Percentiles rank a stretch among this genome's conserved stretches.
These are phyloP conservation scores for Metarhizium anisopliae DNA, from an alignment of 2,329 filamentous ascomycete genomes.

Conservation along the genomic window DNA sequence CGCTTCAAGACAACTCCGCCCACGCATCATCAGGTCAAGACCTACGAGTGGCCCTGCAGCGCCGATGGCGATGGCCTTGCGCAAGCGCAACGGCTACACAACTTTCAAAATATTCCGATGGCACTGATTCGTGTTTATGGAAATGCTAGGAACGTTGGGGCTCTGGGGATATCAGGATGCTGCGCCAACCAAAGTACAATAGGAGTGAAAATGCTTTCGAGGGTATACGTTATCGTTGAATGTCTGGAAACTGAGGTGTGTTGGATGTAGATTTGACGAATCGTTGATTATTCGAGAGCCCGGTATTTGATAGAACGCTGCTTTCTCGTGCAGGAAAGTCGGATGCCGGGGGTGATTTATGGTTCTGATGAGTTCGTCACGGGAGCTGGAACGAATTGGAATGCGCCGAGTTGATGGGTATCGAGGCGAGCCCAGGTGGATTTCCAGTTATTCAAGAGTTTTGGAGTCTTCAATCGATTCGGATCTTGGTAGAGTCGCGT, in stretches of 20 bases:
- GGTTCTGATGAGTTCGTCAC: neutral
- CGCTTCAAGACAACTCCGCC: neutral
- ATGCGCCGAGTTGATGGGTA: neutral
- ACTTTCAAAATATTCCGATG: neutral
- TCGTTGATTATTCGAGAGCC: neutral
- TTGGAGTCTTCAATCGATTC: neutral
- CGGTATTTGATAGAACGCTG: neutral
- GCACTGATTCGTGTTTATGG: neutral
- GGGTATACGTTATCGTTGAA: neutral
- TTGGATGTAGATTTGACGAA: neutral
- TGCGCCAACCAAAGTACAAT: neutral
- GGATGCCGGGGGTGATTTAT: neutral
- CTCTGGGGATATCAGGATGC: neutral
- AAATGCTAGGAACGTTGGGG: neutral
- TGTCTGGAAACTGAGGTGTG: neutral
- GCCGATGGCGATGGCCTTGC: neutral
- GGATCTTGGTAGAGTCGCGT: neutral
- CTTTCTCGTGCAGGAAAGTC: neutral
- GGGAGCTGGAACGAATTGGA: neutral
- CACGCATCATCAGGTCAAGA: slow-evolving; percentile 3
- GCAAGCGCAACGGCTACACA: neutral
- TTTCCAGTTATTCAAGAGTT: neutral
- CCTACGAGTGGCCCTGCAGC: neutral
- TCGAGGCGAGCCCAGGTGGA: neutral
- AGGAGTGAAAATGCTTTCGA: neutral